Evolutionary conservation across 768 basidiomycete species (phyloP), one percentile per base, ranked within the genome.

Genomic region (Naganishia friedmannii): DNA sequence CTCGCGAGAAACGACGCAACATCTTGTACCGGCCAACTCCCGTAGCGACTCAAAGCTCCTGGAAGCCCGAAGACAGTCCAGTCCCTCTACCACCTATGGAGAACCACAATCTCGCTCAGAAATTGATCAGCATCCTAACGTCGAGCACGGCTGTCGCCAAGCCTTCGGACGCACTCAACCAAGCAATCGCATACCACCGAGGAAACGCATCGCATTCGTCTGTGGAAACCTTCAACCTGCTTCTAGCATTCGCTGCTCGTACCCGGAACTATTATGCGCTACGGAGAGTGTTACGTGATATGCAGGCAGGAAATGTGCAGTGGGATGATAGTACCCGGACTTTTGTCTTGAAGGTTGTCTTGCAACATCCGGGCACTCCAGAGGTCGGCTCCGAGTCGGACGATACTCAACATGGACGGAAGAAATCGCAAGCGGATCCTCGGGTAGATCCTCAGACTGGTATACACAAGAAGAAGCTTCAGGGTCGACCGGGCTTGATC

Each of bases 161-260:
- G 15, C 60, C 60, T 15, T 63, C 60, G 7, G 39, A 26, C 13
- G 60, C 60, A 7, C 42, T 63, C 37, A n/a, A 42, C 39, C 60
- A 42, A 26, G 60, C 60, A 9, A 37, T 63, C 23, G 60, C 60
- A 26, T 28, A 63, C 26, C 60, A 63, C n/a, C 60, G 60, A 63
- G 60, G 28, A 26, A 19, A 63, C 60, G 26, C 60, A n/a, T 45
- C 37, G 26, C 37, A 26, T 8, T 63, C 60, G 15, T 63, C 60
- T n/a, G 60, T 63, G 4, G 17, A 45, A 4, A 63, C 31, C 60
- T 63, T 63, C 39, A 63, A 63, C 32, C 3, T 45, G 2, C 60
- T 63, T 45, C 60, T 63, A 17, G 39, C 39, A 23, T 63, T 42
- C 39, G 60, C 60, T 26, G 60, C 39, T 15, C 37, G 60, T 2